Evolutionary conservation across 2,329 filamentous ascomycete genomes (phyloP).

Genomic region (Dissoconium aciculare): DNA sequence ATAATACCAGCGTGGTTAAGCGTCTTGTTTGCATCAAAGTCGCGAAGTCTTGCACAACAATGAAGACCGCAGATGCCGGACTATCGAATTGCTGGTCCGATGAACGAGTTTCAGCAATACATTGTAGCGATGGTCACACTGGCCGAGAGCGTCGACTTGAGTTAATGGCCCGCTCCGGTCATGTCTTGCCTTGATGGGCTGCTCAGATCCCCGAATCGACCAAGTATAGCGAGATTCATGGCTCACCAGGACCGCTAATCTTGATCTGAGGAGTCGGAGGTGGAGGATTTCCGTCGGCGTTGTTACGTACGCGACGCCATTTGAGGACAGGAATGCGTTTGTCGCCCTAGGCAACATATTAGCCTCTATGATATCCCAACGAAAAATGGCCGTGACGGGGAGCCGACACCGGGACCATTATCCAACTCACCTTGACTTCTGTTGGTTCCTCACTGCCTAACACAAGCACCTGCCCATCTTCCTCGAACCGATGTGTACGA

Average conservation of each 20-base stretch:
- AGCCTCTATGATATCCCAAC: slow-evolving; percentile 3
- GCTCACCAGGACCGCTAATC: slow-evolving; percentile 26
- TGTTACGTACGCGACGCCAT: slow-evolving; percentile 23
- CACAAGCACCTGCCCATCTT: slow-evolving; percentile 25
- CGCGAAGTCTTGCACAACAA: too few relatives aligned
- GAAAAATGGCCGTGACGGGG: neutral
- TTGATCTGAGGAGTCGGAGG: slow-evolving; percentile 26
- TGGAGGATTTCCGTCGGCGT: slow-evolving; percentile 20
- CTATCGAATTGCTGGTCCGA: too few relatives aligned
- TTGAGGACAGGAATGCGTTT: slow-evolving; percentile 24
- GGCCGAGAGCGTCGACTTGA: too few relatives aligned
- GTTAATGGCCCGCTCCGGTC: too few relatives aligned
- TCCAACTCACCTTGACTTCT: slow-evolving; percentile 23
- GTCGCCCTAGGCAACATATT: slow-evolving; percentile 18
- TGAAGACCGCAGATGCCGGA: too few relatives aligned
- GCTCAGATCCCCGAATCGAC: too few relatives aligned
- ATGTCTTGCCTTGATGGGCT: too few relatives aligned
- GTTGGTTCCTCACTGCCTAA: slow-evolving; percentile 26
- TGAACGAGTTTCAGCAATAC: too few relatives aligned
- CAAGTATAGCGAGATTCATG: too few relatives aligned
- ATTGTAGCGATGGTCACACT: too few relatives aligned
- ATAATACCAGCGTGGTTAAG: too few relatives aligned
- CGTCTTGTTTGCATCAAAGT: too few relatives aligned
- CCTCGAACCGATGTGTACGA: slow-evolving; percentile 25
- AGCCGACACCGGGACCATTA: neutral